These are phyloP conservation scores for Craterostigma plantagineum DNA, from an alignment of 257 asterid species.

Conservation along the genomic window DNA sequence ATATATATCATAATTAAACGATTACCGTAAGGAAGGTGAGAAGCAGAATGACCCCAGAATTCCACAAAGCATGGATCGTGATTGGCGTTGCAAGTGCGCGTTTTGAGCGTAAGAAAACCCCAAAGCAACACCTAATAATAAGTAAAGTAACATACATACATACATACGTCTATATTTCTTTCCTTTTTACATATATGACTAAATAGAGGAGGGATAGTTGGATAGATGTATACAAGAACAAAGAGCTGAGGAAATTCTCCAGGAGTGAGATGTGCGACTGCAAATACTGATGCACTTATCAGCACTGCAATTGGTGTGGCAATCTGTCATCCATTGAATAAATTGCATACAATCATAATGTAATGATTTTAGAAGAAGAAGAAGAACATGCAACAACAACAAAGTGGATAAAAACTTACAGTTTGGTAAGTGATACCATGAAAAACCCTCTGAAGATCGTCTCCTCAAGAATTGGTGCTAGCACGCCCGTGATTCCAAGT, in stretches of 20 bases:
- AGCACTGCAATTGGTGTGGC: slow-evolving; percentile 80
- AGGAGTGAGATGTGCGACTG: slow-evolving; percentile 86
- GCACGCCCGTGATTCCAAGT: slow-evolving; percentile 83
- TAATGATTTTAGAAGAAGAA: too few relatives aligned
- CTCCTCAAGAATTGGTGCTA: slow-evolving; percentile 96
- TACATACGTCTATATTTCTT: too few relatives aligned
- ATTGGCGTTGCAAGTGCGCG: slow-evolving; percentile 84
- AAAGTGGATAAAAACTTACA: slow-evolving; percentile 20
- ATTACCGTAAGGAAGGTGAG: slow-evolving; percentile 86
- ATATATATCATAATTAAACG: neutral
- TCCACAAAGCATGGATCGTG: slow-evolving; percentile 78
- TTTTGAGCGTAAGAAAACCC: slow-evolving; percentile 82
- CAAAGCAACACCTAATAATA: slow-evolving; percentile 70
- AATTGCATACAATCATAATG: too few relatives aligned
- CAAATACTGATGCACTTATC: slow-evolving; percentile 76
- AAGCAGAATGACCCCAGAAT: slow-evolving; percentile 77
- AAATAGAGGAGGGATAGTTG: too few relatives aligned
- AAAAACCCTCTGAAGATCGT: slow-evolving; percentile 88
- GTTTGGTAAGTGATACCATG: slow-evolving; percentile 84
- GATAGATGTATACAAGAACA: slow-evolving; percentile 91
- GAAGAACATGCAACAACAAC: too few relatives aligned
- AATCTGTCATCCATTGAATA: slow-evolving; percentile 66
- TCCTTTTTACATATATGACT: too few relatives aligned
- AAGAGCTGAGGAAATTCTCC: slow-evolving; percentile 90
- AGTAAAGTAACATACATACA: too few relatives aligned